Evolutionary conservation across 257 asterid genomes (phyloP).

Genomic region (Gentiana dahurica): DNA sequence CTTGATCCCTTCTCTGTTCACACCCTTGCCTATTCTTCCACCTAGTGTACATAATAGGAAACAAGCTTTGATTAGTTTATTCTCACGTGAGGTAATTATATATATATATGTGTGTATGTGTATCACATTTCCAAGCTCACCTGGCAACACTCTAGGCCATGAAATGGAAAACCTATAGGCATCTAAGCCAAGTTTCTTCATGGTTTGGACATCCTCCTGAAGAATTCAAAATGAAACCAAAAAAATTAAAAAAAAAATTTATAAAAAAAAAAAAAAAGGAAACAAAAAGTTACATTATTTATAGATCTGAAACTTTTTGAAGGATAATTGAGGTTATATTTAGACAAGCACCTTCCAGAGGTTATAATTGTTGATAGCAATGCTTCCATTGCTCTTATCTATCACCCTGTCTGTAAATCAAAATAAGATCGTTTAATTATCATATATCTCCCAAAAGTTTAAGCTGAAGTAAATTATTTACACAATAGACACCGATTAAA

Average conservation of each 20-base stretch:
- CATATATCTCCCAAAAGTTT: too few relatives aligned
- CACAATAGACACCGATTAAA: too few relatives aligned
- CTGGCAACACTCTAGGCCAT: slow-evolving; percentile 2
- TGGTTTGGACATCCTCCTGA: not conserved
- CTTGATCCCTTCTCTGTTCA: not conserved
- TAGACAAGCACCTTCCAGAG: slow-evolving; percentile 5
- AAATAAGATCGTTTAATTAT: too few relatives aligned
- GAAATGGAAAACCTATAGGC: slow-evolving; percentile 4
- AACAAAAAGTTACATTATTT: too few relatives aligned
- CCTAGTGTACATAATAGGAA: not conserved
- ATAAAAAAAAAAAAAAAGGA: too few relatives aligned
- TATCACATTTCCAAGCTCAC: not conserved
- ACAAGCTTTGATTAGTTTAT: too few relatives aligned
- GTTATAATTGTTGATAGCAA: slow-evolving; percentile 4
- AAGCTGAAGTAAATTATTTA: too few relatives aligned
- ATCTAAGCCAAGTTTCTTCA: slow-evolving; percentile 1
- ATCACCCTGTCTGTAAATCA: not conserved
- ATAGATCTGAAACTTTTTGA: too few relatives aligned
- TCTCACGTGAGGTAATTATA: too few relatives aligned
- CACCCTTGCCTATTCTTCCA: not conserved
- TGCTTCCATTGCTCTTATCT: slow-evolving; percentile 4
- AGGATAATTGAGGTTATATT: too few relatives aligned
- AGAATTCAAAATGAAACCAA: not conserved
- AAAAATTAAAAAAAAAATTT: not conserved
- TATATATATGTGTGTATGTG: too few relatives aligned